These are phyloP conservation scores for Paecilomyces fulvus DNA, from an alignment of 2,329 filamentous ascomycete species.

Conservation along the genomic window DNA sequence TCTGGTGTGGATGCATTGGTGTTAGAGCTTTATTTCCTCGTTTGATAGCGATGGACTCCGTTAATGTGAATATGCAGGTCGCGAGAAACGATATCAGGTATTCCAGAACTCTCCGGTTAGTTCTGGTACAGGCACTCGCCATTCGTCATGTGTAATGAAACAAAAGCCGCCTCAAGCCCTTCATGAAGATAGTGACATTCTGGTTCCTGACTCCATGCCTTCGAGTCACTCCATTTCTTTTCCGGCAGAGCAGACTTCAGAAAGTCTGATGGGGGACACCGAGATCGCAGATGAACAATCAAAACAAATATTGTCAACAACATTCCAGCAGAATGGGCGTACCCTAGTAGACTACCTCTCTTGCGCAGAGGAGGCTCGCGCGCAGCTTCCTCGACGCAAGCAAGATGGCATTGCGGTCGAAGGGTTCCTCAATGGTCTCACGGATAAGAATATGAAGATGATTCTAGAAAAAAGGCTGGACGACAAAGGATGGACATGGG, in stretches of 20 bases:
- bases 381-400: conserved; percentile 7
- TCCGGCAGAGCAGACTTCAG: neutral
- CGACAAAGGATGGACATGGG: conserved; percentile 20
- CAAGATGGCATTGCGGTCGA: conserved; percentile 16
- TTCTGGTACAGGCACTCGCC: neutral
- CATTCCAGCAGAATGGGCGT: conserved; percentile 13
- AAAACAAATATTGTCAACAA: neutral
- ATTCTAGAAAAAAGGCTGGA: conserved; percentile 15
- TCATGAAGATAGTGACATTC: neutral
- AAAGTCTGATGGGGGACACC: neutral
- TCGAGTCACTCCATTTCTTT: neutral
- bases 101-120: neutral
- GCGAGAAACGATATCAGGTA: neutral
- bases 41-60: neutral
- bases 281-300: neutral
- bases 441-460: conserved; percentile 9
- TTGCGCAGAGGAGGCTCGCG: conserved; percentile 12
- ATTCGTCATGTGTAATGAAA: neutral
- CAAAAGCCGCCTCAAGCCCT: neutral
- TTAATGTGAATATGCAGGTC: neutral
- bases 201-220: conserved; percentile 12
- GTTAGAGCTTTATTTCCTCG: neutral
- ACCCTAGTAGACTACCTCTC: conserved; percentile 19
- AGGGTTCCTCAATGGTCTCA: conserved; percentile 24
- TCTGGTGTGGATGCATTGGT: neutral